Base-by-base conservation (phyloP, 2,329 filamentous ascomycete species). In the Claviceps quebecensis region DNA sequence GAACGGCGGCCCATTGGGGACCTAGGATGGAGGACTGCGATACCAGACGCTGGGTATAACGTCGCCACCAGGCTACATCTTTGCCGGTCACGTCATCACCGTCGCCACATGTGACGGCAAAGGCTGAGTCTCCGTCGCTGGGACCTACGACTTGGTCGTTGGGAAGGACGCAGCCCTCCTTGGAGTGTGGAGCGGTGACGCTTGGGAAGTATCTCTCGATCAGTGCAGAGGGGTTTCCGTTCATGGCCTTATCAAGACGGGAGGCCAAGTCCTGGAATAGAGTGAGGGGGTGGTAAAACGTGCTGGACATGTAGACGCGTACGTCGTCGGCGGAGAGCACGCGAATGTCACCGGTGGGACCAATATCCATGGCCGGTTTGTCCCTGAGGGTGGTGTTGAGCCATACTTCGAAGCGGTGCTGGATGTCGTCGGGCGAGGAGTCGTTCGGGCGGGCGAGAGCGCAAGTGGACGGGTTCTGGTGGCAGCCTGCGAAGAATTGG, bases 401-500 rank as follows among this genome's bases (percentile, higher is more conserved):
- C 36, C 66, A 60, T 1, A 50, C 45, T 6, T 60, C 55, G 40
- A 69, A 56, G 46, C 61, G 61, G 1, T 40, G 47, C 22, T 49
- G 36, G 51, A 59, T 44, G 26, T 53, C 38, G n/a, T 46, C 2
- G 37, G 46, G 29, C 2, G 51, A 54, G 9, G 36, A 46, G 19
- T 58, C 56, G 8, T 37, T 5, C 3, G 17, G n/a, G 11, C 47
- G 38, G 11, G 47, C 29, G 1, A 58, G 48, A 1, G 52, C 43
- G 39, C 56, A 58, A 0, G 41, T 29, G 4, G 50, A 37, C 6
- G 47, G 43, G 1, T 57, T 53, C 1, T 57, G 47, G 54, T 64
- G 67, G 51, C 67, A 69, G 1, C 58, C 54, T n/a, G 55, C 50
- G 52, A 60, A 68, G 45, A 69, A 62, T 14, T 57, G 54, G 9